Evolutionary conservation across 2,329 filamentous ascomycete species (phyloP).

Genomic region (Fusarium sp.): DNA sequence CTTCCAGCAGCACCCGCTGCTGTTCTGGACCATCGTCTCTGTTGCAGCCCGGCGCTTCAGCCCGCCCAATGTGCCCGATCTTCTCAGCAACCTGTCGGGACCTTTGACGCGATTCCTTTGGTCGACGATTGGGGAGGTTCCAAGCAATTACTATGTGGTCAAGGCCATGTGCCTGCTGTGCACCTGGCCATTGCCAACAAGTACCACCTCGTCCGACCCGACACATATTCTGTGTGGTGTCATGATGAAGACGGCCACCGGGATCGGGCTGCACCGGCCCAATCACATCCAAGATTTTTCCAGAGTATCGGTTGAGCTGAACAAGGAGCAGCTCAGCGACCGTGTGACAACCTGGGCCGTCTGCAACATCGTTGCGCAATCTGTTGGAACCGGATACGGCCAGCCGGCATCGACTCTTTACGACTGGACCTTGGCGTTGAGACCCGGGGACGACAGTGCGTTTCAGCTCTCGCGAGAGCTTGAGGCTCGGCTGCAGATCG

Average conservation of each 20-base stretch:
- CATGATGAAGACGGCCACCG: slow-evolving; percentile 90
- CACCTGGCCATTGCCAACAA: slow-evolving; percentile 88
- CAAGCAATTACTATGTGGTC: slow-evolving; percentile 84
- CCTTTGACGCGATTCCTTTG: slow-evolving; percentile 81
- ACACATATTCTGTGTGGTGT: slow-evolving; percentile 87
- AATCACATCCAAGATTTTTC: slow-evolving; percentile 90
- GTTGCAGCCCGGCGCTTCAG: slow-evolving; percentile 82
- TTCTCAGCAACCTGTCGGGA: slow-evolving; percentile 78
- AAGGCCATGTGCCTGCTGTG: slow-evolving; percentile 86
- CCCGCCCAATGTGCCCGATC: slow-evolving; percentile 67
- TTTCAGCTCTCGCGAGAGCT: slow-evolving; percentile 74
- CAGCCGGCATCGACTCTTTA: slow-evolving; percentile 85
- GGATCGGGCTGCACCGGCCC: slow-evolving; percentile 85
- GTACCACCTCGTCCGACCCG: slow-evolving; percentile 83
- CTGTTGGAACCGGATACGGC: slow-evolving; percentile 86
- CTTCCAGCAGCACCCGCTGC: slow-evolving; percentile 81
- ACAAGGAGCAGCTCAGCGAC: slow-evolving; percentile 85
- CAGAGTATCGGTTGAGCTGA: slow-evolving; percentile 80
- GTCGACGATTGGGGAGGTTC: slow-evolving; percentile 83
- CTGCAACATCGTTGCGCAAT: slow-evolving; percentile 87
- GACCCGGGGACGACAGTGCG: slow-evolving; percentile 72
- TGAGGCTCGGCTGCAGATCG: slow-evolving; percentile 78
- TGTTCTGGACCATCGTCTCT: slow-evolving; percentile 89
- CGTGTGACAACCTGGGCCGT: slow-evolving; percentile 87
- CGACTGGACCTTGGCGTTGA: slow-evolving; percentile 79